Base-by-base conservation (phyloP, 1,139 yeast genomes). In the Meyerozyma guilliermondii region DNA sequence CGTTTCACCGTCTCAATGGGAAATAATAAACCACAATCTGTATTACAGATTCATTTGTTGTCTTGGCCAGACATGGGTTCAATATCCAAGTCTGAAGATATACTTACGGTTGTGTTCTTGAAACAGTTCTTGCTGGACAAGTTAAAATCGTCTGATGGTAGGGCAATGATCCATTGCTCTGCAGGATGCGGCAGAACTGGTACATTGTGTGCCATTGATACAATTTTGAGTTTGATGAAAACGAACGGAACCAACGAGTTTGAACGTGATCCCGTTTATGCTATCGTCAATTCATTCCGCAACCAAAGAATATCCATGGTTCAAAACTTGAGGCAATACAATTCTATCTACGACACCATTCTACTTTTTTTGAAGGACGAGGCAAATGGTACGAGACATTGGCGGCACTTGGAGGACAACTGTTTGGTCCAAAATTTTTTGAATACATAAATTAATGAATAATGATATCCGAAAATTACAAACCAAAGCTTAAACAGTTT, bases 151-250 rank as follows among this genome's bases (percentile, higher is more conserved):
- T 41, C 47, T 6, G 53, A 51, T 14, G 58, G 54, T 43, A 83
- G 86, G 1, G 65, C 83, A 1, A 62, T 86, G 24, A 87, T 87
- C 8, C 96, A 88, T 60, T 87, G 96, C 59, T 82, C 91, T 5
- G 96, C 96, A 0, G 96, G 96, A 0, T 87, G 96, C 62, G 96
- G 96, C 3, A 76, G 96, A 50, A 87, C 96, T 0, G 96, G 96
- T 2, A 87, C 91, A 0, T 84, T 87, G 50, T 83, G 89, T 45
- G 75, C 94, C 0, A 72, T 86, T 31, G 96, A 87, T 60, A 70
- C 84, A 13, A 66, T 85, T 22, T 56, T 83, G 30, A 79, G 76
- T 47, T 59, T 78, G 9, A 54, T 76, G 39, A 56, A 49, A 47
- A 42, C 50, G 45, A 50, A 53, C 41, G 41, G 50, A 22, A 43